Base-by-base conservation (phyloP, 2,329 filamentous ascomycete genomes). In the Didymella pomorum region DNA sequence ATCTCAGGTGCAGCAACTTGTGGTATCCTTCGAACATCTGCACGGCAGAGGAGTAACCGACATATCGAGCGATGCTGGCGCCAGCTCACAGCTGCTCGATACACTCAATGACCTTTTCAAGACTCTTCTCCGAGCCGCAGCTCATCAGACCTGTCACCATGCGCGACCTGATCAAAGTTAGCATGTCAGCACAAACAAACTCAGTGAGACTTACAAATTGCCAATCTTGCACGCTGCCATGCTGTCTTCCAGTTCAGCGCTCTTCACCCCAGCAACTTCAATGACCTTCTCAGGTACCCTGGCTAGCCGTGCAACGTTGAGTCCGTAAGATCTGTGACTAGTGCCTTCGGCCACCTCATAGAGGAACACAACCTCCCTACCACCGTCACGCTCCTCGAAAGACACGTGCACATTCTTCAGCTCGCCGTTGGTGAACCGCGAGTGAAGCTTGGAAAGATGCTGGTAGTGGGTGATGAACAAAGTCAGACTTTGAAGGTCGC, bases 381-480 rank as follows among this genome's bases (percentile, higher is more conserved):
- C 85, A 4, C 79, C 80, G 1, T 81, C 80, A 1, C 68, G 71
- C 46, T 78, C 75, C 37, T 80, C 76, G 77, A 99, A 99, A 50
- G 86, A 87, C 94, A 99, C 98, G 75, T 99, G 95, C 45, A 97
- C 91, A 75, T 98, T 98, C 67, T 84, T 87, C 67, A 97, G 74
- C 69, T 87, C 89, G 1, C 84, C 82, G 7, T 82, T 76, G 14
- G 82, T 81, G 58, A 96, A 90, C 1, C 86, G 87, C 25, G 87
- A 84, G 10, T 88, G 89, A 62, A 96, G 84, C 10, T 88, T 87
- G n/a, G 85, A 82, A 0, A 99, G 85, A 64, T 89, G 89, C 79
- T 99, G 95, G 76, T 99, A 99, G 79, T 99, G 95, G 3, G 95
- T 99, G 76, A 99, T 97, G 81, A 99, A 99, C 41, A 99, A 83